phyloP scores from a whole-genome alignment of 345 rosid species.

The Eucalyptus lansdowneana region DNA sequence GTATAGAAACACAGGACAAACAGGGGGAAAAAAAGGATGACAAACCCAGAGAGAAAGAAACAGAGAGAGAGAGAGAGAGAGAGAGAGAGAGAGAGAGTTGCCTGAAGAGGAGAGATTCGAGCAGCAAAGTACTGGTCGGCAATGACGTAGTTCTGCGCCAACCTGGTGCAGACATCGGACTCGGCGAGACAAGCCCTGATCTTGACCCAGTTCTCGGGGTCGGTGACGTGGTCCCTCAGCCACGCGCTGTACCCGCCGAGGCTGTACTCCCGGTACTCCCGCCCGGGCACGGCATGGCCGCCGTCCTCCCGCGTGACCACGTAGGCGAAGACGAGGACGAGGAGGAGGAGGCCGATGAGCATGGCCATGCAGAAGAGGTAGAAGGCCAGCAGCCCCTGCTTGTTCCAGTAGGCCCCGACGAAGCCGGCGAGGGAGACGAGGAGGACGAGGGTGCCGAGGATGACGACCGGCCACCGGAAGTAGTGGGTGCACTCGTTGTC shows the following conservation, averaged over 20 bases:
- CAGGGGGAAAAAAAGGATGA: neutral
- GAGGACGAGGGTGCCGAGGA: constrained; percentile 72
- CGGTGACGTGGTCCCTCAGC: constrained; percentile 51
- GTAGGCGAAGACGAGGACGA: constrained; percentile 66
- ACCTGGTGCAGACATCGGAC: constrained; percentile 48
- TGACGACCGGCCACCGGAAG: constrained; percentile 77
- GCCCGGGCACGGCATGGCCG: constrained; percentile 48
- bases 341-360: constrained; percentile 53
- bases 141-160: constrained; percentile 33
- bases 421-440: constrained; percentile 80
- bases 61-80: neutral
- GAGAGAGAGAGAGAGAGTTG: neutral
- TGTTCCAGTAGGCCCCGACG: constrained; percentile 82
- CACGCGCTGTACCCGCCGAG: constrained; percentile 65
- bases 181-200: constrained; percentile 65
- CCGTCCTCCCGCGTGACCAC: constrained; percentile 77
- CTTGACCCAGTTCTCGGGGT: constrained; percentile 50
- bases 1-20: neutral
- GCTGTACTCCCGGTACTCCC: constrained; percentile 53
- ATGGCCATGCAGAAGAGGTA: constrained; percentile 89
- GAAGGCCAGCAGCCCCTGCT: constrained; percentile 69
- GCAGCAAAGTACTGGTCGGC: constrained; percentile 67
- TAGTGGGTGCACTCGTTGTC: constrained; percentile 72
- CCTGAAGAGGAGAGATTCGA: constrained; percentile 78
- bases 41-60: neutral